These are phyloP conservation scores for Chalara sp. DNA, from an alignment of 2,329 filamentous ascomycete genomes.

Conservation along the genomic window DNA sequence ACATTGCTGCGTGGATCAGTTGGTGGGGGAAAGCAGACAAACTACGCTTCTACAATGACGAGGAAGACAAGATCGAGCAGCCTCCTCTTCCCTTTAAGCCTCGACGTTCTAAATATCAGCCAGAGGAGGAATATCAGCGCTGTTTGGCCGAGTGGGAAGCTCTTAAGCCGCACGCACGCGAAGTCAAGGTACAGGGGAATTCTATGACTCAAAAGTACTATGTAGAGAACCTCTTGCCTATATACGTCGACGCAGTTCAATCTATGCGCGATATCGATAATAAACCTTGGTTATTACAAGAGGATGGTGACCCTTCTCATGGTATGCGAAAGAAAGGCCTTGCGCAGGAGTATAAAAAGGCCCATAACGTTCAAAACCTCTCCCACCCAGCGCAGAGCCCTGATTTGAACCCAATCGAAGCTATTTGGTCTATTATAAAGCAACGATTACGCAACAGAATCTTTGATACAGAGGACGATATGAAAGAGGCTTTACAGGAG, in stretches of 20 bases:
- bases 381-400: too few species aligned
- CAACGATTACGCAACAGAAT: constrained; percentile 5
- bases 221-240: constrained; percentile 3
- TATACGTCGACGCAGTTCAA: constrained; percentile 6
- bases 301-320: constrained; percentile 8
- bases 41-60: constrained; percentile 4
- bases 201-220: constrained; percentile 1
- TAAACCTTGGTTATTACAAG: constrained; percentile 10
- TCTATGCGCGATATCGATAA: constrained; percentile 3
- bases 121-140: constrained; percentile 4
- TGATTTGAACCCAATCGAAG: too few species aligned
- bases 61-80: neutral
- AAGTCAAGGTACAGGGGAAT: constrained; percentile 6
- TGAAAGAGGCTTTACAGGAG: too few species aligned
- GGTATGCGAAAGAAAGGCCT: constrained; percentile 9
- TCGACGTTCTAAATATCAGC: neutral
- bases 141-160: constrained; percentile 8
- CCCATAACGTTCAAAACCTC: too few species aligned
- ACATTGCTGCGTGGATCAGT: constrained; percentile 3
- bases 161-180: constrained; percentile 2
- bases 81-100: neutral
- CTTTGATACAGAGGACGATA: constrained; percentile 10
- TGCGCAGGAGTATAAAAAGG: too few species aligned
- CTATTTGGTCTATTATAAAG: neutral
- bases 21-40: constrained; percentile 1